Conservation (phyloP, 2,329 filamentous ascomycete genomes). For the Calonectria hongkongensis region DNA sequence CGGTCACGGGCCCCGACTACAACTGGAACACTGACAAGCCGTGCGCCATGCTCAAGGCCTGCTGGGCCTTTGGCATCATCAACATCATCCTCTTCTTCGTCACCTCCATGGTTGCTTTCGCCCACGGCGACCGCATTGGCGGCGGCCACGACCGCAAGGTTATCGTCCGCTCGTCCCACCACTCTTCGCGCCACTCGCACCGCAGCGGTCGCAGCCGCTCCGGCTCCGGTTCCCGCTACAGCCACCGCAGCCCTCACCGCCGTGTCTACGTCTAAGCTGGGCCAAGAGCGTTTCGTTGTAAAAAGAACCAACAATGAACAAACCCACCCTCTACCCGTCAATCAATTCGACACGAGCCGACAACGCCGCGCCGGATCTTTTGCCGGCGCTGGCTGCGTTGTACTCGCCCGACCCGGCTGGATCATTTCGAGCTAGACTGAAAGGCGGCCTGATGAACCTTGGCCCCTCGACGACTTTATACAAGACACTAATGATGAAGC, state of each 20-base stretch:
- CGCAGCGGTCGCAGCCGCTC: constrained; percentile 61
- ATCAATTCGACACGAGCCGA: constrained; percentile 1
- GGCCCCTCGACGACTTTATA: background rate
- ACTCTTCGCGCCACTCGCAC: constrained; percentile 64
- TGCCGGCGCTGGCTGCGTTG: background rate
- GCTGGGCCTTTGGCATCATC: constrained; percentile 93
- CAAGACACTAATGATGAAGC: constrained; percentile 32
- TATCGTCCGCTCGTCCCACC: constrained; percentile 58
- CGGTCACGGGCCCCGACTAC: constrained; percentile 70
- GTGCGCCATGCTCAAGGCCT: constrained; percentile 94
- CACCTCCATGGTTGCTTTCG: constrained; percentile 82
- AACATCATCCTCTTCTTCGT: constrained; percentile 87
- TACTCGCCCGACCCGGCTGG: background rate
- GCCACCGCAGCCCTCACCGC: constrained; percentile 70
- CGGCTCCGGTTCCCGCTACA: constrained; percentile 60
- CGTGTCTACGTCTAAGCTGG: constrained; percentile 67
- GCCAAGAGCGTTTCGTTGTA: background rate
- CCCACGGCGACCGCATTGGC: constrained; percentile 73
- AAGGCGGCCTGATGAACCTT: background rate
- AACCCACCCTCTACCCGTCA: background rate
- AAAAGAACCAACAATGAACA: background rate
- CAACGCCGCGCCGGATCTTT: background rate
- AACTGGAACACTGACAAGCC: constrained; percentile 80
- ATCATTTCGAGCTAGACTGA: background rate
- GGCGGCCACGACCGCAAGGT: constrained; percentile 62